Conservation (phyloP, 805 yeast species). For the Kazachstania taianensis region DNA sequence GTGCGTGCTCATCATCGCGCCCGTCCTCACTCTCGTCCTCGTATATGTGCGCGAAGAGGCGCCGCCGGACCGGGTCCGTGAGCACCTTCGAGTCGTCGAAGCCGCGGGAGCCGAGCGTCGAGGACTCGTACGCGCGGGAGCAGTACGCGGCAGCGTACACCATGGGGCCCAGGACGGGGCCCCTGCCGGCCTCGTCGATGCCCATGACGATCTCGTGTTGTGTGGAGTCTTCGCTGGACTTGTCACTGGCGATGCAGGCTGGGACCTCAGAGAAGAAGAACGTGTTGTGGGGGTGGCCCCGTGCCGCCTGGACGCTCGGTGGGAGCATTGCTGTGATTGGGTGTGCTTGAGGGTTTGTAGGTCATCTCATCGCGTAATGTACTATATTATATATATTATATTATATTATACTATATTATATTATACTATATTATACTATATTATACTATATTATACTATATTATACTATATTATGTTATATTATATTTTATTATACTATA, state of each 20-base stretch:
- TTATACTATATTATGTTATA: no score
- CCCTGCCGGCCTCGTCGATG: conserved; percentile 98
- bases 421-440: no score
- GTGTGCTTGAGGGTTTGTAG: no score
- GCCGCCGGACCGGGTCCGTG: conserved; percentile 58
- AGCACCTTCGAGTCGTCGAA: conserved; percentile 91
- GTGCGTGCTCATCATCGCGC: no score
- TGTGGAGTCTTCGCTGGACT: conserved; percentile 11
- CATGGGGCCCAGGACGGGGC: conserved; percentile 97
- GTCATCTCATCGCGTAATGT: no score
- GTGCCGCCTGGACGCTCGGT: conserved; percentile 21
- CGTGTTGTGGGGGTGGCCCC: conserved; percentile 28
- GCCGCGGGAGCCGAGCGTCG: conserved; percentile 47
- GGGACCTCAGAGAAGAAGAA: conserved; percentile 48
- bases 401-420: no score
- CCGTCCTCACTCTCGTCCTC: conserved; percentile 29
- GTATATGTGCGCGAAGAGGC: conserved; percentile 52
- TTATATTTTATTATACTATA: no score
- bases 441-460: no score
- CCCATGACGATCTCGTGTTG: conserved; percentile 51
- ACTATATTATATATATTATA: no score
- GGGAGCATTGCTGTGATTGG: conserved; percentile 13
- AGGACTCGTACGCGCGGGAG: conserved; percentile 38
- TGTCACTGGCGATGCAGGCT: no score
- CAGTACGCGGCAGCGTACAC: conserved; percentile 88